Percentiles rank a stretch among this genome's conserved stretches.
phyloP scores from a whole-genome alignment of 139 green algal species.

The Tetradesmus obliquus region DNA sequence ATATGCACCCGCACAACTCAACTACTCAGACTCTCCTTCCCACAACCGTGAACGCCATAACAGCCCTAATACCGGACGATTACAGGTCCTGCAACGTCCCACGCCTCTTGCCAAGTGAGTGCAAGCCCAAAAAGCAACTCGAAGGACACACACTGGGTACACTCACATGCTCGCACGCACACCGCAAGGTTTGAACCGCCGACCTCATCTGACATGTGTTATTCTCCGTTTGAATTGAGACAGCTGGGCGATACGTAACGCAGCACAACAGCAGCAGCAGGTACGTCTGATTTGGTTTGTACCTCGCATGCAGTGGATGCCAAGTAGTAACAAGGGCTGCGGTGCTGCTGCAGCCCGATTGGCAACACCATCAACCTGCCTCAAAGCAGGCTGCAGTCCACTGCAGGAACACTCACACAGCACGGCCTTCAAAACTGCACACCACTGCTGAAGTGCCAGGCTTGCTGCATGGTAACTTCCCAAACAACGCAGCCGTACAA shows the following conservation, averaged over 20 bases:
- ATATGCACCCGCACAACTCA: background rate
- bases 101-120: background rate
- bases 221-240: background rate
- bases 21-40: background rate
- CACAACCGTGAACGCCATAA: background rate
- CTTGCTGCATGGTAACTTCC: background rate
- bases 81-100: background rate
- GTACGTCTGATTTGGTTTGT: background rate
- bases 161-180: background rate
- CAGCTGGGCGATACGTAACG: background rate
- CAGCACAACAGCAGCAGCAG: background rate
- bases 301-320: background rate
- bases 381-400: background rate
- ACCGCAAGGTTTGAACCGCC: background rate
- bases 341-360: background rate
- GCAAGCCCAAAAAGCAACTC: background rate
- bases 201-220: background rate
- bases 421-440: background rate
- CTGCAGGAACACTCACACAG: background rate
- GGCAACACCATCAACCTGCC: background rate
- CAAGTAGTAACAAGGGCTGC: background rate
- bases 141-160: background rate
- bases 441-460: background rate
- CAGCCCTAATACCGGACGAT: background rate
- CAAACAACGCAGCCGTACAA: background rate